A percentile compares a stretch with the other conserved stretches of the same genome.
phyloP scores from a whole-genome alignment of 1,284 basidiomycete genomes.

The Pseudozyma flocculosa region DNA sequence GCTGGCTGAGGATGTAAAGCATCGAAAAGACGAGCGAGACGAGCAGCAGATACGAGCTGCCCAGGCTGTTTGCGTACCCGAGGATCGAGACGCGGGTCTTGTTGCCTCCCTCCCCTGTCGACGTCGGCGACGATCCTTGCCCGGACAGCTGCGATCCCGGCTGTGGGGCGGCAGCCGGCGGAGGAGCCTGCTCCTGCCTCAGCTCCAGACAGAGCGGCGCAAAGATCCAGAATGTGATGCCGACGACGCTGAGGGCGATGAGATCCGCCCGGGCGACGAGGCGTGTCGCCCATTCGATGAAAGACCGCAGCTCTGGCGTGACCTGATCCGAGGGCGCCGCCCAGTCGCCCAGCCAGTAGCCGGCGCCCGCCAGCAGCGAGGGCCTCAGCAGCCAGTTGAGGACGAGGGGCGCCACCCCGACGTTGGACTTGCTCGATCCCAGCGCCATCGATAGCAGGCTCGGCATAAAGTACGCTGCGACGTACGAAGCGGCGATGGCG shows the following conservation, averaged over 20 bases:
- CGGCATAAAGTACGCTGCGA: slow-evolving; percentile 33
- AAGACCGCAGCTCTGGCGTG: slow-evolving; percentile 7
- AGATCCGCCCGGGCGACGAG: slow-evolving; percentile 31
- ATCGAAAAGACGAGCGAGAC: slow-evolving; percentile 69
- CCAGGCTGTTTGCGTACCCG: slow-evolving; percentile 87
- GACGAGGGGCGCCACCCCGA: slow-evolving; percentile 38
- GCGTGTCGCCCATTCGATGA: slow-evolving; percentile 30
- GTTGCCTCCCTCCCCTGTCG: slow-evolving; percentile 3
- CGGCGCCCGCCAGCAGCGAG: slow-evolving; percentile 39
- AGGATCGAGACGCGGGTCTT: slow-evolving; percentile 65
- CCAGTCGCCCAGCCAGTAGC: slow-evolving; percentile 50
- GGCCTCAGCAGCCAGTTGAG: slow-evolving; percentile 45
- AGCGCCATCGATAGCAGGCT: slow-evolving; percentile 21
- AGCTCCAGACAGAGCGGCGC: slow-evolving; percentile 52
- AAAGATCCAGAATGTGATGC: slow-evolving; percentile 40
- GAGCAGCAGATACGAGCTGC: slow-evolving; percentile 81
- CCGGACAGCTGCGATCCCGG: too few relatives aligned
- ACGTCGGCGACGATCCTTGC: background rate
- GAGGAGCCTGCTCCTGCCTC: slow-evolving; percentile 16
- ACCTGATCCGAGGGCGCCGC: slow-evolving; percentile 14
- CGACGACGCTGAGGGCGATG: slow-evolving; percentile 20
- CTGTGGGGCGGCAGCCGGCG: slow-evolving; percentile 3
- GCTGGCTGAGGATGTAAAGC: slow-evolving; percentile 70
- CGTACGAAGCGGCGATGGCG: slow-evolving; percentile 29
- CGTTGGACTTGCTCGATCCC: slow-evolving; percentile 28